Evolutionary conservation across 2,329 filamentous ascomycete species (phyloP), one percentile per base, ranked within the genome.

Genomic region (Exserohilum turcica): DNA sequence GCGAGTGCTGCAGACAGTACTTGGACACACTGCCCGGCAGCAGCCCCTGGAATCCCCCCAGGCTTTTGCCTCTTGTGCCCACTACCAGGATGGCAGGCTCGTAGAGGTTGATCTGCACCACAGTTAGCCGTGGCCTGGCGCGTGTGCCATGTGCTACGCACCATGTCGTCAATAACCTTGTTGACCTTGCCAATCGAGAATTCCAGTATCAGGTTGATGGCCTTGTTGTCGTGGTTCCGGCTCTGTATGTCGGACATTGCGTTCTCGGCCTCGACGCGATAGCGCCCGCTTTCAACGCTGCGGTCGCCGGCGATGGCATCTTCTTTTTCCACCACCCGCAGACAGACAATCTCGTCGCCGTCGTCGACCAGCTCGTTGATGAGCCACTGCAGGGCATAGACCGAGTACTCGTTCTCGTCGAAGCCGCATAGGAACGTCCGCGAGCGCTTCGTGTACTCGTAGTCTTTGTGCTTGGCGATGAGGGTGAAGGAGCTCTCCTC

Each of bases 1-100:
- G 92, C 1, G 90, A 96, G 72, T 96, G 92, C 71, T 97, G 92
- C 10, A 96, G 82, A 67, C 92, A 96, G 76, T 96, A 97, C 71
- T 96, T 96, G 21, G 91, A 95, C 38, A 96, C 92, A 0, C 90
- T 94, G 59, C 91, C 94, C 43, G 90, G 91, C 36, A 96, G 84
- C 27, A 96, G 80, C 42, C 91, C 90, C 71, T 96, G 92, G 52
- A 96, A 87, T 21, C 92, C 91, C 29, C 91, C 91, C 1, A 96
- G 81, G 32, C 89, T 93, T 48, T 91, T 85, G 39, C 92, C 92
- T 64, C 89, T 85, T 1, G 92, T 96, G 37, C 92, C 92, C 13
- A 97, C 92, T 24, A 97, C 88, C 18, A 97, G 83, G 78, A 96
- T 92, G 2, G 90, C 91, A 3, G 92, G 92, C 69, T 96, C 90